A percentile compares a stretch with the other conserved stretches of the same genome.
Evolutionary conservation across 2,329 filamentous ascomycete species (phyloP).

Genomic region (Cladosporium sp.): DNA sequence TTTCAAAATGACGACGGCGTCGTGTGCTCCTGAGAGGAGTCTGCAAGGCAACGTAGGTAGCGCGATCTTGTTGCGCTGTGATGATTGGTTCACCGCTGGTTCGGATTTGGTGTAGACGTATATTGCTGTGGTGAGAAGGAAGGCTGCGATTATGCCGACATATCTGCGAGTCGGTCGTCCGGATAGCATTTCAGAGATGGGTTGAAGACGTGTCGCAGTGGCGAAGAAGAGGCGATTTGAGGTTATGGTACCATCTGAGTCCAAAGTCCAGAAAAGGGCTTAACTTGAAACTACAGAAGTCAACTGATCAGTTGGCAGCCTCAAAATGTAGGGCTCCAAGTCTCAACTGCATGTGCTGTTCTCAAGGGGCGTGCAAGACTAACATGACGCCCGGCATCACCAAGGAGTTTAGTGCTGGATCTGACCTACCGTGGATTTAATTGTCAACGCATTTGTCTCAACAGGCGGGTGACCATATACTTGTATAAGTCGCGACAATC

Average conservation of each 20-base stretch:
- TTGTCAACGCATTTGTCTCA: background rate
- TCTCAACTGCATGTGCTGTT: too few relatives aligned
- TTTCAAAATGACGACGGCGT: conserved; percentile 55
- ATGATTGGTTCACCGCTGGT: background rate
- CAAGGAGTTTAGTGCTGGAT: background rate
- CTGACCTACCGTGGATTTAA: background rate
- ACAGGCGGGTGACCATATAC: background rate
- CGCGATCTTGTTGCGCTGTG: too few relatives aligned
- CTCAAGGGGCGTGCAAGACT: background rate
- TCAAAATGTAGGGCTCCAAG: background rate
- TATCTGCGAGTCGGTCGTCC: background rate
- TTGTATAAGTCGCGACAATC: background rate
- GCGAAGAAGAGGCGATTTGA: background rate
- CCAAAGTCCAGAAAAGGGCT: background rate
- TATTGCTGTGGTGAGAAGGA: background rate
- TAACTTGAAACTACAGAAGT: too few relatives aligned
- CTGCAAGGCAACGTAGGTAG: background rate
- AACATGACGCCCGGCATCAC: background rate
- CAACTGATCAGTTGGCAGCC: background rate
- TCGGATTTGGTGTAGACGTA: background rate
- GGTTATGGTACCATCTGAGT: background rate
- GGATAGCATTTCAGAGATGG: background rate
- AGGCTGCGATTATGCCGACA: background rate
- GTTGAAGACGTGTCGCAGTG: background rate
- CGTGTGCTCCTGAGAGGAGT: conserved; percentile 38